phyloP scores from a whole-genome alignment of 129 eudicot genomes.

The Helichrysum umbraculigerum region DNA sequence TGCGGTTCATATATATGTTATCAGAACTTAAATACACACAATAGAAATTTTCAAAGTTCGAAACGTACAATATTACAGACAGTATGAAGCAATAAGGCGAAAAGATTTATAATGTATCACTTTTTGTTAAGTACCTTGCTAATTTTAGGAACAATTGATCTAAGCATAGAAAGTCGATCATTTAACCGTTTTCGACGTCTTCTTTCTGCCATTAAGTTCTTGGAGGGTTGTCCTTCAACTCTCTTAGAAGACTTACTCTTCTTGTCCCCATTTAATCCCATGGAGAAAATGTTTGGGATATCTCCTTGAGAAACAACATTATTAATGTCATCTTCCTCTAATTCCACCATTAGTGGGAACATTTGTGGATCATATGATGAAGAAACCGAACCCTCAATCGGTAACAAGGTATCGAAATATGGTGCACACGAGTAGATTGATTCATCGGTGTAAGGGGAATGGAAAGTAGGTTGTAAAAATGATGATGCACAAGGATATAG shows the following conservation, averaged over 20 bases:
- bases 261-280: constrained; percentile 39
- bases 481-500: constrained; percentile 30
- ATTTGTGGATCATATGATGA: constrained; percentile 44
- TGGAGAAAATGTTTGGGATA: constrained; percentile 22
- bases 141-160: constrained; percentile 82
- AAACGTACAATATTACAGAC: no score
- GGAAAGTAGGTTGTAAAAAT: constrained; percentile 34
- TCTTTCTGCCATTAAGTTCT: constrained; percentile 87
- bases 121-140: constrained; percentile 56
- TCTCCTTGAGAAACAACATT: constrained; percentile 27
- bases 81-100: no score
- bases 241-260: constrained; percentile 42
- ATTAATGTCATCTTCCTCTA: constrained; percentile 13
- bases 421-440: constrained; percentile 37
- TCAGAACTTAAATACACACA: no score
- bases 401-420: constrained; percentile 20
- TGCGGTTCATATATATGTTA: no score
- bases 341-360: constrained; percentile 30
- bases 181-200: constrained; percentile 71
- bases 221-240: constrained; percentile 69
- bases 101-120: not conserved
- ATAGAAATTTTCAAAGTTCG: no score
- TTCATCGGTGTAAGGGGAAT: constrained; percentile 41
- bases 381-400: constrained; percentile 15
- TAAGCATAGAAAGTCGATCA: constrained; percentile 78